phyloP scores from a whole-genome alignment of 1,284 basidiomycete species.

The Pterulicium gracile region DNA sequence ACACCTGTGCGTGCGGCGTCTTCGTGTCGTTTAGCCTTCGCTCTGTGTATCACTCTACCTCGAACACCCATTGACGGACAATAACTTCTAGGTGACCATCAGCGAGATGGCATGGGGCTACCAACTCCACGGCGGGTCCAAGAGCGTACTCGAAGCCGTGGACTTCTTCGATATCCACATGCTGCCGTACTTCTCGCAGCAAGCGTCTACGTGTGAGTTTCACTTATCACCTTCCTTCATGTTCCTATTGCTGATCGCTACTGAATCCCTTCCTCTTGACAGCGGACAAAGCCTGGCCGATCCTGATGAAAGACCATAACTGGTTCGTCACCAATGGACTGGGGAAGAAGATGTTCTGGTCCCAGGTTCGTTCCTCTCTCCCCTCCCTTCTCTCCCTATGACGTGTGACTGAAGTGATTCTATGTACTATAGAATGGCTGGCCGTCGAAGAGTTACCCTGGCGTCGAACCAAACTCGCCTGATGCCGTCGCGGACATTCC shows the following conservation, averaged over 20 bases:
- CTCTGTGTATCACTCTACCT: too few relatives aligned
- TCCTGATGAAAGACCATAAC: conserved; percentile 45
- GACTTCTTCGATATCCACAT: conserved; percentile 65
- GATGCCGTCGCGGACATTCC: conserved; percentile 43
- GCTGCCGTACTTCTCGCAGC: conserved; percentile 59
- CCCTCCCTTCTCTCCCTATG: background rate
- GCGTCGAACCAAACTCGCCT: conserved; percentile 50
- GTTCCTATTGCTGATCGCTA: background rate
- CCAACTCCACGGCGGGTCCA: conserved; percentile 38
- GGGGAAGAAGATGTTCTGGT: conserved; percentile 58
- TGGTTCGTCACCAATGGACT: conserved; percentile 48
- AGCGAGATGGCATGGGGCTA: conserved; percentile 11
- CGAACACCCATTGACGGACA: too few relatives aligned
- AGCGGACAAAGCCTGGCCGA: conserved; percentile 50
- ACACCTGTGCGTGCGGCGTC: too few relatives aligned
- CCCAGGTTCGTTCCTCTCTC: background rate
- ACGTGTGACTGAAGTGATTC: too few relatives aligned
- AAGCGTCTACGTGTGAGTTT: conserved; percentile 45
- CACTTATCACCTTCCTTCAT: too few relatives aligned
- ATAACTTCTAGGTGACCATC: conserved; percentile 1
- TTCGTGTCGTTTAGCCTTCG: too few relatives aligned
- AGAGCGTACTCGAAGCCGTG: conserved; percentile 48
- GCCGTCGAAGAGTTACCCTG: conserved; percentile 49
- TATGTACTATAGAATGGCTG: conserved; percentile 51
- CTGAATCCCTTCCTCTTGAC: conserved; percentile 4